Percentiles rank a stretch among this genome's conserved stretches.
phyloP scores from a whole-genome alignment of 306 rosid genomes.

The Cucurbita maxima region DNA sequence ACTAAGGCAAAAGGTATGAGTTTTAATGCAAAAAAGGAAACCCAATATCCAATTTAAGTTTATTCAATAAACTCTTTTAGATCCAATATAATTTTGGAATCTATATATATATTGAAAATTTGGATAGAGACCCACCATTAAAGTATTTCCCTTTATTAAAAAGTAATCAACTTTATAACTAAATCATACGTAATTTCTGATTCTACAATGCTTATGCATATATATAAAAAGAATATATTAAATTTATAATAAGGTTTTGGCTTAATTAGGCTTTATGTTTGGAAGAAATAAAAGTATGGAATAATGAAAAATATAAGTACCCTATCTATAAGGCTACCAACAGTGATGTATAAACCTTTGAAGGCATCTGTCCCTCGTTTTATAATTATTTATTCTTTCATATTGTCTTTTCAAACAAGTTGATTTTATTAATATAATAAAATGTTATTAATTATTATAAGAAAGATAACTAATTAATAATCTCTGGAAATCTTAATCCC shows the following conservation, averaged over 20 bases:
- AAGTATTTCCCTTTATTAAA: neutral
- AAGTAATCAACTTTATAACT: neutral
- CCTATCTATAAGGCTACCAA: neutral
- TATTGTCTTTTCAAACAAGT: neutral
- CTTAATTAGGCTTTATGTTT: neutral
- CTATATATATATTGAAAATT: neutral
- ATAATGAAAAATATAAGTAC: neutral
- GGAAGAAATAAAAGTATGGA: too few relatives aligned
- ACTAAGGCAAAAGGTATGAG: neutral
- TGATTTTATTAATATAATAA: neutral
- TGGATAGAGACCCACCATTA: neutral
- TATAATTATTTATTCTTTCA: neutral
- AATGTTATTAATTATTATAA: neutral
- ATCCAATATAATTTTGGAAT: neutral
- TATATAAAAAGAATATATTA: neutral
- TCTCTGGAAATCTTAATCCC: neutral
- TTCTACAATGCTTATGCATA: neutral
- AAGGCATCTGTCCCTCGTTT: neutral
- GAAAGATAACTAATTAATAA: constrained; percentile 20
- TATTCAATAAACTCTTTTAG: neutral
- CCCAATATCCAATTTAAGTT: neutral
- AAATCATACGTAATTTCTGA: neutral
- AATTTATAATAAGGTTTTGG: neutral
- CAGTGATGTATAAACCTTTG: neutral
- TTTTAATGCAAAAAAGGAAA: neutral